Evolutionary conservation across 306 rosid species (phyloP).

Genomic region (Trifolium repens): DNA sequence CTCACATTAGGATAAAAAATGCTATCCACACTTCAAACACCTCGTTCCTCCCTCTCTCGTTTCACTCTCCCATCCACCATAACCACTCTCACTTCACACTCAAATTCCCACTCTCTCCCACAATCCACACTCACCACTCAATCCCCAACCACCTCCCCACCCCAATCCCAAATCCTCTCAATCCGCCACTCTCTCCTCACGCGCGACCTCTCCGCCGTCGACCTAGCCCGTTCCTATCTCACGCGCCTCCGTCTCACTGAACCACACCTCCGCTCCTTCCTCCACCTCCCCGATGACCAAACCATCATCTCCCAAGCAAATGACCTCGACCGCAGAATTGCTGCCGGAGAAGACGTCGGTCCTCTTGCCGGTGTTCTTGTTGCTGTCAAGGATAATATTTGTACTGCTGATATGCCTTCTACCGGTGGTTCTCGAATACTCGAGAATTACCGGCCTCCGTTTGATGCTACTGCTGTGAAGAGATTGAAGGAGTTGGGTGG

Average conservation of each 20-base stretch:
- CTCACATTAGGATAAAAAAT: constrained; percentile 12
- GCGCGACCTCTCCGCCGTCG: constrained; percentile 64
- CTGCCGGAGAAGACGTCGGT: constrained; percentile 67
- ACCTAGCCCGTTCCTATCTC: constrained; percentile 67
- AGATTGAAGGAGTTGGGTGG: constrained; percentile 77
- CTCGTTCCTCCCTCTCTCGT: constrained; percentile 67
- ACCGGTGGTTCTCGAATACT: constrained; percentile 84
- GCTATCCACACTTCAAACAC: constrained; percentile 79
- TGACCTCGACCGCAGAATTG: constrained; percentile 56
- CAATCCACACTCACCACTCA: constrained; percentile 26
- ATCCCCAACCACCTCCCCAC: constrained; percentile 41
- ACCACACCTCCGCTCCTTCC: constrained; percentile 80
- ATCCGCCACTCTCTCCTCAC: constrained; percentile 81
- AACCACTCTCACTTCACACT: too few species aligned
- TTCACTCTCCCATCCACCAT: constrained; percentile 31
- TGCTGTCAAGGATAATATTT: constrained; percentile 89
- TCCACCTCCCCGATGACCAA: constrained; percentile 65
- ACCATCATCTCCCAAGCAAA: constrained; percentile 57
- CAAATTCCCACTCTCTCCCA: constrained; percentile 12
- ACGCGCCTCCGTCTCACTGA: constrained; percentile 72
- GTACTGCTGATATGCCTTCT: constrained; percentile 90
- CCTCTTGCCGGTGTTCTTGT: constrained; percentile 88
- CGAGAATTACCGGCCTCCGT: constrained; percentile 78
- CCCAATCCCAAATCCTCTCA: constrained; percentile 80
- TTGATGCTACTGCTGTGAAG: constrained; percentile 86